Evolutionary conservation across 2,329 filamentous ascomycete genomes (phyloP).

Genomic region (Phialophora chinensis): DNA sequence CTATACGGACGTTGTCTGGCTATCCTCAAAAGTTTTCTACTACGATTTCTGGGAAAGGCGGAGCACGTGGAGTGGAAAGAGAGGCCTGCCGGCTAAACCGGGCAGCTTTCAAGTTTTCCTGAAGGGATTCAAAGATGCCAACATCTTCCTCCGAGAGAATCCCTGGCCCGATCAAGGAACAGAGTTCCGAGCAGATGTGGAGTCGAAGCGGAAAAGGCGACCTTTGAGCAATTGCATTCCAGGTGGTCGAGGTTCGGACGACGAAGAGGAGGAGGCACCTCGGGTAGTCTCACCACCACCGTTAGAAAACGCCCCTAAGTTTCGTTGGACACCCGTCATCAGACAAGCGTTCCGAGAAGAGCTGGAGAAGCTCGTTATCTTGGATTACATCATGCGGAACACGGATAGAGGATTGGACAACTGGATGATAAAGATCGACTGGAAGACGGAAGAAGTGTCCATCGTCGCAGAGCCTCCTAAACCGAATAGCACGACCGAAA

Average conservation of each 20-base stretch:
- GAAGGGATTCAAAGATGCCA: slow-evolving; percentile 96
- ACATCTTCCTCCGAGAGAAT: slow-evolving; percentile 90
- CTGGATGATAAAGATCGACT: slow-evolving; percentile 99
- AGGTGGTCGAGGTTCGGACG: slow-evolving; percentile 62
- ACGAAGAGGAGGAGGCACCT: slow-evolving; percentile 63
- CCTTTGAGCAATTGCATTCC: slow-evolving; percentile 86
- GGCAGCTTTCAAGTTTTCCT: slow-evolving; percentile 98
- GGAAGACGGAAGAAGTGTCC: slow-evolving; percentile 78
- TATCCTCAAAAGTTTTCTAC: slow-evolving; percentile 96
- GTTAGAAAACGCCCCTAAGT: slow-evolving; percentile 57
- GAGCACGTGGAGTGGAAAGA: slow-evolving; percentile 85
- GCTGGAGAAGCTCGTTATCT: slow-evolving; percentile 92
- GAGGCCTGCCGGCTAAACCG: slow-evolving; percentile 82
- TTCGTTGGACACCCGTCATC: slow-evolving; percentile 84
- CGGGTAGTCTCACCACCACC: slow-evolving; percentile 50
- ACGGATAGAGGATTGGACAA: slow-evolving; percentile 96
- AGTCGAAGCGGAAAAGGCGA: slow-evolving; percentile 70
- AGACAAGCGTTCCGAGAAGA: slow-evolving; percentile 95
- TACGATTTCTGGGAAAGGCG: slow-evolving; percentile 97
- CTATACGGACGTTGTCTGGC: slow-evolving; percentile 91
- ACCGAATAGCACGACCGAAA: slow-evolving; percentile 59
- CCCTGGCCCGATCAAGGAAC: slow-evolving; percentile 90
- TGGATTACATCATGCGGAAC: slow-evolving; percentile 99
- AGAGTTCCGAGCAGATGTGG: slow-evolving; percentile 71
- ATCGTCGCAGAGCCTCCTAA: slow-evolving; percentile 85